Percentiles rank a stretch among this genome's conserved stretches.
Conservation (phyloP, 176 grass and related monocot genomes). For the Rhynchospora pubera region DNA sequence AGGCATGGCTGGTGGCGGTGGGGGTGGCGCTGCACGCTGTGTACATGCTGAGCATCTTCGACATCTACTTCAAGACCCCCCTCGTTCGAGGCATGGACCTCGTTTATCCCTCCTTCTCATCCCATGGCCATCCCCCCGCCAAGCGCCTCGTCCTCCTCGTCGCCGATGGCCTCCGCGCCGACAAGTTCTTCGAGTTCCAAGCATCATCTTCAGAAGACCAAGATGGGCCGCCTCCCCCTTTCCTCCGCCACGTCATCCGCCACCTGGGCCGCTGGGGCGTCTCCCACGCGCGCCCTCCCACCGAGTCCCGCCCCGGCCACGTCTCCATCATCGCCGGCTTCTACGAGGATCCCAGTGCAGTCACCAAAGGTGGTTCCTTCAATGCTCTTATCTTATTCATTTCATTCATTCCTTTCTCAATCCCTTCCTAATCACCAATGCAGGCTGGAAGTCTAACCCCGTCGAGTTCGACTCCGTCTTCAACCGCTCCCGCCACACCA, state of each 20-base stretch:
- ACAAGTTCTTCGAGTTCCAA: slow-evolving; percentile 98
- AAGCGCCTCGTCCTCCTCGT: slow-evolving; percentile 85
- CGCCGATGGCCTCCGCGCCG: slow-evolving; percentile 83
- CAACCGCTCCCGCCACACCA: slow-evolving; percentile 67
- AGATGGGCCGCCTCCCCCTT: no score
- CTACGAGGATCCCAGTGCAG: no score
- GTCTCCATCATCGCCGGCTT: slow-evolving; percentile 87
- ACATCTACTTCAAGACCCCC: slow-evolving; percentile 97
- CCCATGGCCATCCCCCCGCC: slow-evolving; percentile 63
- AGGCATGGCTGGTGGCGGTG: slow-evolving; percentile 66
- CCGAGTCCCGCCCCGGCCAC: slow-evolving; percentile 76
- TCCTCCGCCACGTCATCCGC: slow-evolving; percentile 26
- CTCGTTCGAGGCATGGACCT: slow-evolving; percentile 90
- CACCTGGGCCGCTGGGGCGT: slow-evolving; percentile 83
- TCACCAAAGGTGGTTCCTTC: no score
- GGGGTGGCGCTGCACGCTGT: slow-evolving; percentile 84
- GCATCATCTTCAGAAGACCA: no score
- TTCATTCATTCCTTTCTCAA: no score
- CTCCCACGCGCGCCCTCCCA: slow-evolving; percentile 84
- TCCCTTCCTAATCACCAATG: slow-evolving; percentile 73
- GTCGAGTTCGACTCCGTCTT: slow-evolving; percentile 98
- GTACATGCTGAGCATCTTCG: slow-evolving; percentile 98
- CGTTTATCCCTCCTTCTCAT: slow-evolving; percentile 56
- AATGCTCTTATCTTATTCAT: no score
- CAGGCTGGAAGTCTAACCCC: slow-evolving; percentile 94